These are phyloP conservation scores for Coniochaeta prunicola DNA, from an alignment of 2,329 filamentous ascomycete species.

Conservation along the genomic window DNA sequence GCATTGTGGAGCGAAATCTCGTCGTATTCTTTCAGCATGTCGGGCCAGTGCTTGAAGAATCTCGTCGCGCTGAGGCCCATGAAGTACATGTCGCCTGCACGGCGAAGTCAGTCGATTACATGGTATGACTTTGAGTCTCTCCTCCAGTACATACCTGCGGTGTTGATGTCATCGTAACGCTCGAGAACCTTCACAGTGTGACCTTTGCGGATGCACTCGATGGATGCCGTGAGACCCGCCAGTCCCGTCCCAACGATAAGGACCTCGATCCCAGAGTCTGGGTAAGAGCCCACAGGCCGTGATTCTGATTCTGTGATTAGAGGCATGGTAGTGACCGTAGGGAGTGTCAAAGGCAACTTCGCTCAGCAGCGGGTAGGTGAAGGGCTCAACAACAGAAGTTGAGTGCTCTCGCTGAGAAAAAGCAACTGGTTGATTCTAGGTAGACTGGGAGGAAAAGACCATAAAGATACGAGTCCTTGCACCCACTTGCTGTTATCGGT, in stretches of 20 bases:
- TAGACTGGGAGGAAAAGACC: not conserved
- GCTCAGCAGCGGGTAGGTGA: not conserved
- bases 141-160: constrained; percentile 30
- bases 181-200: constrained; percentile 44
- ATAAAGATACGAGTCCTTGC: not conserved
- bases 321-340: not conserved
- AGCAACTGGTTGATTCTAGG: not conserved
- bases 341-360: not conserved
- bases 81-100: constrained; percentile 48
- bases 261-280: constrained; percentile 36
- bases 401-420: not conserved
- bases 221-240: constrained; percentile 52
- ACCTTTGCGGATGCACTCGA: constrained; percentile 53
- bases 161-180: constrained; percentile 39
- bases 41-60: constrained; percentile 35
- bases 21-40: constrained; percentile 42
- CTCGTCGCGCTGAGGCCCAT: constrained; percentile 48
- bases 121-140: not conserved
- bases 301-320: not conserved
- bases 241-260: constrained; percentile 50
- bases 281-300: constrained; percentile 45
- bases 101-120: not conserved
- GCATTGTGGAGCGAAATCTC: constrained; percentile 44
- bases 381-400: not conserved
- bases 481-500: not conserved